Evolutionary conservation across 78 protist genomes (phyloP).

Genomic region (Parvularia atlantis): DNA sequence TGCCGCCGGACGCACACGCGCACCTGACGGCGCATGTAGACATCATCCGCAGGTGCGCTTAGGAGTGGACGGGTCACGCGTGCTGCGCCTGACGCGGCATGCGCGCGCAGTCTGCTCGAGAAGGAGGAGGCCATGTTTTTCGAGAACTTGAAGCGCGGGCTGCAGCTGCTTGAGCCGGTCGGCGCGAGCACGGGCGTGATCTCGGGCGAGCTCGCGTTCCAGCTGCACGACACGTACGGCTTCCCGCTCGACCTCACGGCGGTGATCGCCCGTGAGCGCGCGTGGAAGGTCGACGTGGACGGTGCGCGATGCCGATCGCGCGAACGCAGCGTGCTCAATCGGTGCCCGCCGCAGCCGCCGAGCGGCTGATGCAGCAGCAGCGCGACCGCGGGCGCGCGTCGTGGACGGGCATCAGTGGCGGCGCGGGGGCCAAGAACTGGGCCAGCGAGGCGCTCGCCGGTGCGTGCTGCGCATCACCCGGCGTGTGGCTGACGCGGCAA

Average conservation of each 20-base stretch:
- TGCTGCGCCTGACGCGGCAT: neutral
- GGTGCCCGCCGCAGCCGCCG: too few species aligned
- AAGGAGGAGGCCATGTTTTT: neutral
- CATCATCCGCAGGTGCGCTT: neutral
- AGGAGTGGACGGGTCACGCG: neutral
- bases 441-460: too few species aligned
- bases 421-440: too few species aligned
- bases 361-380: too few species aligned
- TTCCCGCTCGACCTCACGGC: slow-evolving; percentile 1
- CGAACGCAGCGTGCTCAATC: too few species aligned
- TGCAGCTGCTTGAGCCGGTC: neutral
- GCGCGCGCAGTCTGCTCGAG: neutral
- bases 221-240: slow-evolving; percentile 9
- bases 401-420: too few species aligned
- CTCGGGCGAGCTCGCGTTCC: neutral
- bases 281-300: neutral
- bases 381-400: too few species aligned
- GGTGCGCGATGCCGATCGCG: neutral
- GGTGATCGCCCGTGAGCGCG: neutral
- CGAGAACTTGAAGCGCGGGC: neutral
- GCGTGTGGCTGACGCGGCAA: too few species aligned
- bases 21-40: too few species aligned
- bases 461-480: too few species aligned
- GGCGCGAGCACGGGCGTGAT: neutral
- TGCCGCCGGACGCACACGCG: neutral